Percentiles rank a stretch among this genome's conserved stretches.
These are phyloP conservation scores for Solanum peruvianum DNA, from an alignment of 257 asterid genomes.

Conservation along the genomic window DNA sequence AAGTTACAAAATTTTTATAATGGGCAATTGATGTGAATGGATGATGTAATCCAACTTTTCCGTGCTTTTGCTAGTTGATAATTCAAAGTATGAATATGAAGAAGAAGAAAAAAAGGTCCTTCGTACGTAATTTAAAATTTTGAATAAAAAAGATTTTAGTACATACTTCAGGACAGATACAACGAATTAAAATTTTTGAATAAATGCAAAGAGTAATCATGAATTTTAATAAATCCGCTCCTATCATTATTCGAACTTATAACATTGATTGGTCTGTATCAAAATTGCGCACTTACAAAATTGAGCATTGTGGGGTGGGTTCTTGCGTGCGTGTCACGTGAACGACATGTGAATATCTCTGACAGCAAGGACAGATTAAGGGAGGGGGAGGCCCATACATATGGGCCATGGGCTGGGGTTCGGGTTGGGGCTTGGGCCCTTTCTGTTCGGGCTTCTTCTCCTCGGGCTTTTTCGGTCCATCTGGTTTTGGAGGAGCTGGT, in stretches of 20 bases:
- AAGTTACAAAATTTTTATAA: background rate
- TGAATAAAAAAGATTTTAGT: background rate
- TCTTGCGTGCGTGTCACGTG: conserved; percentile 1
- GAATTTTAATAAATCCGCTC: no score
- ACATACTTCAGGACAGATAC: background rate
- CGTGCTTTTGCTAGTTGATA: background rate
- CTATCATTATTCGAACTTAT: background rate
- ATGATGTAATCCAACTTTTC: background rate
- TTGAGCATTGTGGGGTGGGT: conserved; percentile 2
- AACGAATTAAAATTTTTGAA: background rate
- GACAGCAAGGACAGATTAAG: background rate
- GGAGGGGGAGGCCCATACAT: background rate
- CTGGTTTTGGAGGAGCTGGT: conserved; percentile 16
- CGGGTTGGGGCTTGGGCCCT: background rate
- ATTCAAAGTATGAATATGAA: background rate
- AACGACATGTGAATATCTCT: background rate
- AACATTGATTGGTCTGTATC: background rate
- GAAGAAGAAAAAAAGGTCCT: fast-evolving
- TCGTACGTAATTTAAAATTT: background rate
- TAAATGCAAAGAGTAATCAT: background rate
- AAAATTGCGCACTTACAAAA: background rate
- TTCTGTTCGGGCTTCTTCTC: conserved; percentile 6
- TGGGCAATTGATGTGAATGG: background rate
- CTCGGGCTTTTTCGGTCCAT: conserved; percentile 14
- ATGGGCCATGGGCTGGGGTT: background rate